Evolutionary conservation across 2,329 filamentous ascomycete genomes (phyloP).

Genomic region (Madurella mycetomatis): DNA sequence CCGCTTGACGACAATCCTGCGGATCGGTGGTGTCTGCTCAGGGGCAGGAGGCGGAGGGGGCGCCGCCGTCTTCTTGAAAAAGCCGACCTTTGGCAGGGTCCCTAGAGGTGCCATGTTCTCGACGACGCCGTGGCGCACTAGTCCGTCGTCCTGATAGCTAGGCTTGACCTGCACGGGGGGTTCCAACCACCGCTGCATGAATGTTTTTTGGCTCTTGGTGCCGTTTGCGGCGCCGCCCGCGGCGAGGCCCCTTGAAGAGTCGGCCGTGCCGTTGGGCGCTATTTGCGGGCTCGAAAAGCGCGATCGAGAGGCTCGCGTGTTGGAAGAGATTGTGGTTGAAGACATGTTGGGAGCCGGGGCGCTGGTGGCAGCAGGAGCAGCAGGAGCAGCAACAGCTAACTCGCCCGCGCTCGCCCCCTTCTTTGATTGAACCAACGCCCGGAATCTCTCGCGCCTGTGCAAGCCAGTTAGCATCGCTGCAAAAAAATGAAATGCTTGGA

Average conservation of each 20-base stretch:
- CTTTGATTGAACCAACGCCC: conserved; percentile 21
- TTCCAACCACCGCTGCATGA: conserved; percentile 57
- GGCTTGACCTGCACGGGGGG: conserved; percentile 56
- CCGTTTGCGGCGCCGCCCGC: conserved; percentile 9
- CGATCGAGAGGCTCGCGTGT: conserved; percentile 50
- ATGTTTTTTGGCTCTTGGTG: conserved; percentile 40
- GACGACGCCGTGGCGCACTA: conserved; percentile 70
- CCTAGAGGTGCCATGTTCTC: conserved; percentile 82
- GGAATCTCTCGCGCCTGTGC: conserved; percentile 25
- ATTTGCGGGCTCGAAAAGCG: conserved; percentile 53
- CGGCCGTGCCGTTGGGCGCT: conserved; percentile 26
- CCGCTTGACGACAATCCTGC: conserved; percentile 45
- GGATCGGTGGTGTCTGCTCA: conserved; percentile 29
- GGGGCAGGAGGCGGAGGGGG: conserved; percentile 14
- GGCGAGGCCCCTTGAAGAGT: conserved; percentile 18
- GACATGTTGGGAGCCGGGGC: conserved; percentile 17
- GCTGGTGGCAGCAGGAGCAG: conserved; percentile 4
- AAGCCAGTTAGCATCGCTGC: conserved; percentile 23
- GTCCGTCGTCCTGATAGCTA: conserved; percentile 74
- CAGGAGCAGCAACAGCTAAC: conserved; percentile 10
- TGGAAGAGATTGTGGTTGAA: conserved; percentile 38
- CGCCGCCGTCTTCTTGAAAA: conserved; percentile 48
- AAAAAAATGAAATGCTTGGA: conserved; percentile 5
- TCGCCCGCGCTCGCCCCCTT: conserved; percentile 23
- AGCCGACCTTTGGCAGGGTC: conserved; percentile 60